Evolutionary conservation across 495 filamentous ascomycete species (phyloP), one percentile per base, ranked within the genome.

Genomic region (Podospora tetraspora): DNA sequence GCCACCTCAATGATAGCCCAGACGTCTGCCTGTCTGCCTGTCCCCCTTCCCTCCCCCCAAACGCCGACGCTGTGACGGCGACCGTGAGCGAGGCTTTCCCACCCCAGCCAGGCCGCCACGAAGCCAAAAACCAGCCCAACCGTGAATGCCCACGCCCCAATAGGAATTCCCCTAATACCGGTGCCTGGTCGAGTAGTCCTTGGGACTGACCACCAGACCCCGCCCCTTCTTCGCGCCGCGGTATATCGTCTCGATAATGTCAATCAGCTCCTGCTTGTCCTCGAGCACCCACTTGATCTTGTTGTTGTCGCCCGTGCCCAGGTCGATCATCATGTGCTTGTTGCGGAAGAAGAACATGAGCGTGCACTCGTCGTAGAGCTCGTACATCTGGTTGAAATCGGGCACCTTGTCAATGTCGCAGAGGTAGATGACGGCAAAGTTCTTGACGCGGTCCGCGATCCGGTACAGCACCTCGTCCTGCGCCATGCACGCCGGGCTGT

Each of bases 271-370:
- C 78, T 99, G 95, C 80, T 99, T 98, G 76, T 99, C 95, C 80
- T 98, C 95, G 66, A 97, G 79, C 56, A 98, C 93, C 88, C 92
- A 98, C 79, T 97, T 98, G 32, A 77, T 73, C 78, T 96, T 97
- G 79, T 99, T 98, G 79, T 99, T 99, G 81, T 99, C 97, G 72
- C 95, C 95, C 6, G 96, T 98, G 13, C 95, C 94, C 70, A 97
- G 95, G 88, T 97, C 95, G 77, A 90, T 94, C 92, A 96, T 95
- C 90, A 99, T 98, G 79, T 98, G 93, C 79, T 97, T 98, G 77
- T 98, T 98, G 61, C 95, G 87, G 81, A 94, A 99, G 85, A 98
- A 99, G 84, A 77, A 74, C 86, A 90, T 90, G 68, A 91, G 86
- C 7, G 88, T 88, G 81, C 88, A 87, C 43, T 85, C 84, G 71